Evolutionary conservation across 805 yeast genomes (phyloP), one percentile per base, ranked within the genome.

Genomic region (Candida khao-thaluensis): DNA sequence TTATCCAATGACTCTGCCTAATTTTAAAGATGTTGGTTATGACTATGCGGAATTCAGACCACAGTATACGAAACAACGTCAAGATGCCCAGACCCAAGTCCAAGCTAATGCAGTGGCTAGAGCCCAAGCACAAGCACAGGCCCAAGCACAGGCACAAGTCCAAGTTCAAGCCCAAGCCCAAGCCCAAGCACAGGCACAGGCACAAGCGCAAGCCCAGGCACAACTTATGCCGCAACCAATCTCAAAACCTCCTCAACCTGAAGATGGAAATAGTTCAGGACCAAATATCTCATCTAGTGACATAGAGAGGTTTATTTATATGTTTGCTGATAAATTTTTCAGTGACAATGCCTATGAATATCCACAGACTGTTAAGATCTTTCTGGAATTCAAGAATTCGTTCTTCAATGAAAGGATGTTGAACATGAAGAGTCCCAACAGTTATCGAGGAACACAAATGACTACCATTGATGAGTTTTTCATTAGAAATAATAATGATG

Each of bases 311-410:
- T 67, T 69, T 35, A 55, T 69, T 20, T 64, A 60, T 40, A 57
- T 62, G 51, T 64, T 64, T 49, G 74, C 71, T 5, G 73, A 66
- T 49, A 49, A 60, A 31, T 69, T 67, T 41, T 69, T 69, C 55
- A 60, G 53, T 41, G 66, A 64, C 30, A 60, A 64, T 48, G 66
- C 59, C 39, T 63, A 56, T 42, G 71, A 66, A 33, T 69, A 65
- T 40, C 74, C 74, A 3, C 71, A 68, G 44, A 66, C 73, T 11
- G 50, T 63, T 30, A 66, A 67, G 49, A 52, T 64, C 9, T 69
- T 67, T 49, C 72, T 66, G 43, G 71, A 69, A 41, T 68, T 69
- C 50, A 69, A 69, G 48, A 56, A 51, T 33, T 58, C 72, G 15
- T 69, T 69, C 40, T 55, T 59, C 37, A 66, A 66, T 38, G 74